phyloP scores from a whole-genome alignment of 345 rosid species.

The Citrus glauca region DNA sequence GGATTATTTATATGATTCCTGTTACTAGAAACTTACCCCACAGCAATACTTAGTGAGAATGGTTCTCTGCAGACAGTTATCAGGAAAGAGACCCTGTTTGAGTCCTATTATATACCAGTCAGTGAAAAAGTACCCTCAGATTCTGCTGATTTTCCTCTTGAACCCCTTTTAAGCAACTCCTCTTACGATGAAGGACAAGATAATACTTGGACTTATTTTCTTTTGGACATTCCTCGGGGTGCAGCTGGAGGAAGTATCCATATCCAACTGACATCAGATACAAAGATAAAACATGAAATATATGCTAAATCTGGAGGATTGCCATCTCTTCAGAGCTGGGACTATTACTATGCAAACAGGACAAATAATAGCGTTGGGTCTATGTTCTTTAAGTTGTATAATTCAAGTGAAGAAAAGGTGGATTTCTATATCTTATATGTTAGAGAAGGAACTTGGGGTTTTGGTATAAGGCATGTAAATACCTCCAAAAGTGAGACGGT shows the following conservation, averaged over 20 bases:
- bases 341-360: slow-evolving; percentile 71
- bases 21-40: slow-evolving; percentile 11
- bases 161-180: slow-evolving; percentile 66
- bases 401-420: slow-evolving; percentile 67
- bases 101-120: slow-evolving; percentile 75
- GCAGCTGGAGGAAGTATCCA: slow-evolving; percentile 95
- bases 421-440: slow-evolving; percentile 84
- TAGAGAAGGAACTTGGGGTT: slow-evolving; percentile 86
- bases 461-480: slow-evolving; percentile 64
- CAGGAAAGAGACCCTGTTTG: slow-evolving; percentile 64
- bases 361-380: slow-evolving; percentile 59
- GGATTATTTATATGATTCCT: background rate
- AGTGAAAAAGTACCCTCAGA: slow-evolving; percentile 45
- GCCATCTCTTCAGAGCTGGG: slow-evolving; percentile 68
- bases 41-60: slow-evolving; percentile 19
- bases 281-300: slow-evolving; percentile 54
- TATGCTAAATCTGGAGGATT: slow-evolving; percentile 77
- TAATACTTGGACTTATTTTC: slow-evolving; percentile 74
- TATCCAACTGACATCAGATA: slow-evolving; percentile 50
- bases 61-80: slow-evolving; percentile 73
- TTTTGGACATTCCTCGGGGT: slow-evolving; percentile 70
- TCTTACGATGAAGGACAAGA: slow-evolving; percentile 41
- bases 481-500: slow-evolving; percentile 32
- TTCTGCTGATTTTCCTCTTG: slow-evolving; percentile 60
- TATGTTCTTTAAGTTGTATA: slow-evolving; percentile 56